Base-by-base conservation (phyloP, 805 yeast species). In the Kazachstania psychrophila region DNA sequence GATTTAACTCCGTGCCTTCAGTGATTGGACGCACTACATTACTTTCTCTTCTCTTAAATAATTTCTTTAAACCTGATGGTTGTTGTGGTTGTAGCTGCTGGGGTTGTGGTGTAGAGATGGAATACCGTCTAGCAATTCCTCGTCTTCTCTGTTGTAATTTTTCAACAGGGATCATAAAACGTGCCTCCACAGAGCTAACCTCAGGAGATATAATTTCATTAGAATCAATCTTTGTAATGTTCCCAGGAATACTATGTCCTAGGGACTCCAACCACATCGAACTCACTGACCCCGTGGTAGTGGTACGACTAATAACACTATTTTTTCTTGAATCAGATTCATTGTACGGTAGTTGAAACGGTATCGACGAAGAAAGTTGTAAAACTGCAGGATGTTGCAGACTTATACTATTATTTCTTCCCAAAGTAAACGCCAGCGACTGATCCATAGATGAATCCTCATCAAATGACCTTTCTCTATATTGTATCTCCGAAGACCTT, bases 291-390 rank as follows among this genome's bases (percentile, higher is more conserved):
- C 10, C 24, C 5, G 1, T 29, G 1, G 17, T 29, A 29, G 14
- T 19, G 12, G 14, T n/a, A n/a, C 32, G 16, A 12, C 25, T 19
- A 19, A n/a, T 5, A 19, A 20, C 7, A 6, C 6, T 11, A 28
- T 28, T 17, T 8, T 29, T 17, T 14, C 14, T 16, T n/a, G 7
- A 6, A 27, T 14, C 18, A 6, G 11, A 17, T 18, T 19, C 16
- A 29, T 29, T 29, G 14, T 13, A 29, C 11, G 32, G 32, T 29
- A 20, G 20, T 29, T 29, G 32, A 29, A 29, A 29, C 11, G 32
- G 32, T 19, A 29, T 28, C 2, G 31, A 28, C 4, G 20, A 8
- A 10, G 31, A 28, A 5, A 16, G 31, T 12, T 17, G 31, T 28
- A 6, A n/a, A n/a, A n/a, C n/a, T n/a, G n/a, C n/a, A n/a, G n/a